Conservation (phyloP, 768 basidiomycete species). For the Termitomyces sp. region DNA sequence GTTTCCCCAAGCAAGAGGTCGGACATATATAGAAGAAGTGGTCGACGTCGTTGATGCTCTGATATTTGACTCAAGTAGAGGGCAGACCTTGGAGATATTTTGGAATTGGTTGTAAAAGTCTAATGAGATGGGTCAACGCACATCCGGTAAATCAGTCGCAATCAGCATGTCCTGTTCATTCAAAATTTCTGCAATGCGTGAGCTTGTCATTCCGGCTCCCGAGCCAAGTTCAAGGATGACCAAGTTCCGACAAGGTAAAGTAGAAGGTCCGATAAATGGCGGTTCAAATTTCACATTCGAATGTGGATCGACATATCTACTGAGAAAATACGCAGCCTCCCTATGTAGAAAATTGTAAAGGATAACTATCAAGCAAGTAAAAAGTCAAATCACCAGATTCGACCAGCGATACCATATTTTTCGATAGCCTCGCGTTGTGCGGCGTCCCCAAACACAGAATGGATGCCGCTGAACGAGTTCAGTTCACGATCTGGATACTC, state of each 20-base stretch:
- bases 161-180: slow-evolving; percentile 47
- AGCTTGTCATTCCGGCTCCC: slow-evolving; percentile 66
- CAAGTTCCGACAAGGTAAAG: slow-evolving; percentile 4
- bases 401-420: slow-evolving; percentile 79
- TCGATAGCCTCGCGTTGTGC: slow-evolving; percentile 61
- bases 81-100: slow-evolving; percentile 38
- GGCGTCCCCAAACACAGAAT: slow-evolving; percentile 25
- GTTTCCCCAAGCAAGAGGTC: slow-evolving; percentile 74
- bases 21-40: slow-evolving; percentile 37
- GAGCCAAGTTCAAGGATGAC: slow-evolving; percentile 77
- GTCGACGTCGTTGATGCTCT: slow-evolving; percentile 4
- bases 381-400: slow-evolving; percentile 63
- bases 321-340: slow-evolving; percentile 72
- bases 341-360: slow-evolving; percentile 37
- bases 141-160: slow-evolving; percentile 78
- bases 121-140: slow-evolving; percentile 27
- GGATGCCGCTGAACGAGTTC: not conserved
- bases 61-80: slow-evolving; percentile 42
- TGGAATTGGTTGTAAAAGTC: not conserved
- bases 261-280: slow-evolving; percentile 34
- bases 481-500: slow-evolving; percentile 18
- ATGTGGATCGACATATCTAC: slow-evolving; percentile 48
- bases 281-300: slow-evolving; percentile 51
- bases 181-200: slow-evolving; percentile 32
- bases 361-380: slow-evolving; percentile 1